Base-by-base conservation (phyloP, 768 basidiomycete species). In the Leccinellum luteum region DNA sequence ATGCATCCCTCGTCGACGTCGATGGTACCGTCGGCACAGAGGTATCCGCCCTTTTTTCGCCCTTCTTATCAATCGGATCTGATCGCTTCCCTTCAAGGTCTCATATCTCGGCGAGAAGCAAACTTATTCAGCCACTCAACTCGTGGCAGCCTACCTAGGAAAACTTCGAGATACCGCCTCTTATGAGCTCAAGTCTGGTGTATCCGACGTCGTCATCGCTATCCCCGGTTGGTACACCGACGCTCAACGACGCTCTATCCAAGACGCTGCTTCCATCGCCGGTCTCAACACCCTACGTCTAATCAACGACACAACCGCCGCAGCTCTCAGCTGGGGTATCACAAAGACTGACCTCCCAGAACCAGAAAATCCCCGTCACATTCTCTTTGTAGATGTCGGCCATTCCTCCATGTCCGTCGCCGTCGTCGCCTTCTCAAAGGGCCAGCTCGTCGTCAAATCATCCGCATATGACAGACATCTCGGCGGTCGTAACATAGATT, bases 211-310 rank as follows among this genome's bases (percentile, higher is more conserved):
- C 64, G 94, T 98, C 64, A 91, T 99, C 74, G 87, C 97, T 57
- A 89, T 98, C 44, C 97, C 97, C 10, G 94, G 92, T 54, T 98
- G 94, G 93, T 99, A 85, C 80, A 92, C 95, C 62, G 96, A 99
- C 67, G 75, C 86, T 52, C 97, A 99, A 73, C 85, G 96, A 54
- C 85, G 95, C 32, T 94, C 95, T 0, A 69, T 96, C 60, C 81
- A 94, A 56, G 93, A 95, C 65, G 94, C 97, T 30, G 94, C 94
- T 44, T 68, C 84, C 58, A 92, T 99, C 66, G 93, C 92, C 55
- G 87, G 89, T 57, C 83, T 98, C 60, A 97, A 94, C 74, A 77
- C 85, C 61, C 90, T 98, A 59, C 92, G 96, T 52, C 82, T 99
- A 74, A 93, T 98, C 80, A 98, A 98, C 78, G 97, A 98, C 73